These are phyloP conservation scores for Yamadazyma friedrichii DNA, from an alignment of 1,139 yeast genomes.

Conservation along the genomic window DNA sequence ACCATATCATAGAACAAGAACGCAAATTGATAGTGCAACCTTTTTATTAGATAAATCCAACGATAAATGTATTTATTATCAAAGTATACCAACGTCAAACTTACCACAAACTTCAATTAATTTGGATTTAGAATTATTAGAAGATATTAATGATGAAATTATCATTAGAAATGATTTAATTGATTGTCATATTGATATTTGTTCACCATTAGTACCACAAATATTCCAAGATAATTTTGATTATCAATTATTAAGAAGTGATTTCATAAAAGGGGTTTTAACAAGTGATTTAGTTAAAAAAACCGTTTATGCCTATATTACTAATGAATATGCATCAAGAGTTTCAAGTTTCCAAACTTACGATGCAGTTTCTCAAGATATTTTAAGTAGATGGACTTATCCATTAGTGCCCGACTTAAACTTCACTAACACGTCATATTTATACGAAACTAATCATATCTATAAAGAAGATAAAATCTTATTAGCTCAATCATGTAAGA, in stretches of 20 bases:
- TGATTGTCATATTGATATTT: slow-evolving; percentile 94
- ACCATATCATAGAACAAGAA: slow-evolving; percentile 81
- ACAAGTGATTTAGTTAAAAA: slow-evolving; percentile 89
- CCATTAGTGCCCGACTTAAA: slow-evolving; percentile 91
- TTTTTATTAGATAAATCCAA: slow-evolving; percentile 76
- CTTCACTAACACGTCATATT: slow-evolving; percentile 66
- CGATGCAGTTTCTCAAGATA: slow-evolving; percentile 88
- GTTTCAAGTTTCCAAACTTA: slow-evolving; percentile 93
- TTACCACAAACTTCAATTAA: slow-evolving; percentile 55
- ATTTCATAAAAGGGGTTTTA: slow-evolving; percentile 87
- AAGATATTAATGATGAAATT: slow-evolving; percentile 70
- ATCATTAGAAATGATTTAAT: slow-evolving; percentile 85
- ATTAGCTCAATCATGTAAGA: slow-evolving; percentile 87
- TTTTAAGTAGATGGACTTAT: slow-evolving; percentile 86
- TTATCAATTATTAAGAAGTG: slow-evolving; percentile 80
- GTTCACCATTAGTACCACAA: slow-evolving; percentile 93
- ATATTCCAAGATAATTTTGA: slow-evolving; percentile 95
- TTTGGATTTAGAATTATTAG: slow-evolving; percentile 82
- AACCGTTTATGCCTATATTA: slow-evolving; percentile 82
- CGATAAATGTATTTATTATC: slow-evolving; percentile 79
- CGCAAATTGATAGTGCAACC: slow-evolving; percentile 78
- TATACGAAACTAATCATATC: slow-evolving; percentile 79
- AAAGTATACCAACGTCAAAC: slow-evolving; percentile 65
- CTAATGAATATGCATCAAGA: slow-evolving; percentile 80
- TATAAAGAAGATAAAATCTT: slow-evolving; percentile 83